Conservation (phyloP, 257 asterid genomes). For the Cynanchum wilfordii region DNA sequence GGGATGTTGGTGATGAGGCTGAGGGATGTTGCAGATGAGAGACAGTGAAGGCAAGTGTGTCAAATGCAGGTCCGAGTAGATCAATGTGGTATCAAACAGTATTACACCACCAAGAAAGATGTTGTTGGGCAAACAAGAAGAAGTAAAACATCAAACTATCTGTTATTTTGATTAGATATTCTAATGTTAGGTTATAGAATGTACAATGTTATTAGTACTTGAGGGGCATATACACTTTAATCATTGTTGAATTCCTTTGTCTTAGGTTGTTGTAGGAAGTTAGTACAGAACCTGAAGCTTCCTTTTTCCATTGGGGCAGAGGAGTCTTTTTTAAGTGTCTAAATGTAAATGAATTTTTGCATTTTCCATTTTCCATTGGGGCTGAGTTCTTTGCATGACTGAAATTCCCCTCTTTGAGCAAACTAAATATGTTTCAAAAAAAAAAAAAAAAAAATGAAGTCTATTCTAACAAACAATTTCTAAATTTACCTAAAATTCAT, state of each 20-base stretch:
- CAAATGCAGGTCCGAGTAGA: constrained; percentile 16
- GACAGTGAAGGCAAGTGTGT: constrained; percentile 10
- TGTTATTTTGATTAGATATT: background rate
- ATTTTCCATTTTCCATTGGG: too few relatives aligned
- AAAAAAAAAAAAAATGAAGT: too few relatives aligned
- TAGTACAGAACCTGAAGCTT: too few relatives aligned
- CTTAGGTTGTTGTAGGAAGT: background rate
- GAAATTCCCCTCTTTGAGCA: too few relatives aligned
- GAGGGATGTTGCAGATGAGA: constrained; percentile 35
- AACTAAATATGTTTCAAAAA: too few relatives aligned
- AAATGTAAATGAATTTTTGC: background rate
- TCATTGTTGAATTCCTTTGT: background rate
- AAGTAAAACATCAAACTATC: background rate
- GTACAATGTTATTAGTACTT: background rate
- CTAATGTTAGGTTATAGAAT: background rate
- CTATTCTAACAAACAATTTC: too few relatives aligned
- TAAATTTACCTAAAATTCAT: too few relatives aligned
- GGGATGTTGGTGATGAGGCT: constrained; percentile 30
- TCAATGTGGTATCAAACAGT: constrained; percentile 2
- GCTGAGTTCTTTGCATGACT: too few relatives aligned
- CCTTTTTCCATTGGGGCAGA: too few relatives aligned
- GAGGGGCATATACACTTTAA: background rate
- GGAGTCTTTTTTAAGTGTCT: too few relatives aligned
- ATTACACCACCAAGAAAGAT: background rate
- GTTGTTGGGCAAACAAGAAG: background rate